Evolutionary conservation across 176 grass and related monocot species (phyloP).

Genomic region (maize (Zea mays)): Zm-B73-REFERENCE-NAM-5.0 NC_050101.1:102692501-102693000

Average conservation of each 20-base stretch:
- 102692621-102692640: constrained; percentile 9
- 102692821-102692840: constrained; percentile 7
- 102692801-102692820: neutral
- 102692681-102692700: constrained; percentile 17
- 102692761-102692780: neutral
- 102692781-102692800: constrained; percentile 9
- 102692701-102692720: constrained; percentile 30
- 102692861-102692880: neutral
- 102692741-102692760: constrained; percentile 1
- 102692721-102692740: neutral
- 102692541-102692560: constrained; percentile 35
- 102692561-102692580: constrained; percentile 42
- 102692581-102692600: constrained; percentile 24
- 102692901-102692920: neutral
- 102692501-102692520: constrained; percentile 38
- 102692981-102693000: constrained; percentile 12
- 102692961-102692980: neutral
- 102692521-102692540: constrained; percentile 33
- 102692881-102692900: neutral
- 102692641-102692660: constrained; percentile 18
- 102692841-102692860: constrained; percentile 1
- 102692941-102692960: neutral
- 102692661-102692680: constrained; percentile 17
- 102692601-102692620: constrained; percentile 22
- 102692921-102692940: neutral